Conservation (phyloP, 2,329 filamentous ascomycete species). For the Penicillium sp. region DNA sequence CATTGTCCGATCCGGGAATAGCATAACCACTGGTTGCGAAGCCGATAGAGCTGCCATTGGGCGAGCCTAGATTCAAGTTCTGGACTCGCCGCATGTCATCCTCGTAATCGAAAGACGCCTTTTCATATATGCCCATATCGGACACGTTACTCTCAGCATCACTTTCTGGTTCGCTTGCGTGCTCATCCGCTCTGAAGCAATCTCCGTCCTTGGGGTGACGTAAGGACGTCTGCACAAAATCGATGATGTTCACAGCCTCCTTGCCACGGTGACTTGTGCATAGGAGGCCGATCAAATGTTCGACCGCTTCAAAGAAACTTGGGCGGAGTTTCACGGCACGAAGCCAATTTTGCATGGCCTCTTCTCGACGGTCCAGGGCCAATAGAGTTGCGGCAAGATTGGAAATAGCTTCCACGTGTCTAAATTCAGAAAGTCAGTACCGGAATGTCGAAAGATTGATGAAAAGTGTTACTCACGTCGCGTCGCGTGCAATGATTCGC, state of each 20-base stretch:
- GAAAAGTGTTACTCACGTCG: slow-evolving; percentile 50
- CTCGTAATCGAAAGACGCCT: slow-evolving; percentile 62
- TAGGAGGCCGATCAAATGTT: slow-evolving; percentile 87
- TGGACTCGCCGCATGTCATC: slow-evolving; percentile 40
- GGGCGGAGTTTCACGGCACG: slow-evolving; percentile 82
- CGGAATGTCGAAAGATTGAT: slow-evolving; percentile 1
- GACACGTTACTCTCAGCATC: slow-evolving; percentile 60
- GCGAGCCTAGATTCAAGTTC: slow-evolving; percentile 30
- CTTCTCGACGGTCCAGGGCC: slow-evolving; percentile 77
- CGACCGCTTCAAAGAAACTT: slow-evolving; percentile 90
- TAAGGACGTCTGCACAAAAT: slow-evolving; percentile 77
- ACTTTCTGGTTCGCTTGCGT: slow-evolving; percentile 63
- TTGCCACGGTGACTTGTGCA: slow-evolving; percentile 79
- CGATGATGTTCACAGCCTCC: slow-evolving; percentile 86
- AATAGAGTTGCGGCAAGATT: slow-evolving; percentile 90
- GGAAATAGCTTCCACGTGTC: slow-evolving; percentile 89
- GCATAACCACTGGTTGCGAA: slow-evolving; percentile 83
- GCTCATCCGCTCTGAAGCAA: slow-evolving; percentile 55
- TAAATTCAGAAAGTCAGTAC: slow-evolving; percentile 42
- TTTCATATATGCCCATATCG: slow-evolving; percentile 58
- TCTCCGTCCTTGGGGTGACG: slow-evolving; percentile 56
- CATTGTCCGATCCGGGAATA: slow-evolving; percentile 85
- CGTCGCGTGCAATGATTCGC: slow-evolving; percentile 62
- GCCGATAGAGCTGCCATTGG: slow-evolving; percentile 46
- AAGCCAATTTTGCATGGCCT: slow-evolving; percentile 86